These are phyloP conservation scores for Diaporthe sp. DNA, from an alignment of 2,329 filamentous ascomycete species.

Conservation along the genomic window DNA sequence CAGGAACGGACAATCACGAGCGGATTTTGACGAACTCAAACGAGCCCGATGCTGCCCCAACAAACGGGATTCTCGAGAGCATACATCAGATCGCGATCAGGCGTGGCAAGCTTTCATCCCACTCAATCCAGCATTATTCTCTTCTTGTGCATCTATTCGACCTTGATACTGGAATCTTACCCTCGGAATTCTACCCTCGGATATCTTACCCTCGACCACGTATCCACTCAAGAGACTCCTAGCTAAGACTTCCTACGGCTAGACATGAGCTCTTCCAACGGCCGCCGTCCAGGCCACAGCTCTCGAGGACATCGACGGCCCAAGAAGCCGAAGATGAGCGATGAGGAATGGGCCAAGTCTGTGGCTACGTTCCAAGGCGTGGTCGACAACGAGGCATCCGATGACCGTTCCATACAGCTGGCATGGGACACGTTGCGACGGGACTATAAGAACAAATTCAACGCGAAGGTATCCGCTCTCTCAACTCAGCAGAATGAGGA, in stretches of 20 bases:
- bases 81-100: not conserved
- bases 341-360: conserved; percentile 27
- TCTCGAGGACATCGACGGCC: conserved; percentile 2
- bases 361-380: conserved; percentile 8
- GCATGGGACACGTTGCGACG: conserved; percentile 19
- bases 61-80: not conserved
- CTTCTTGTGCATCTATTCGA: too few species aligned
- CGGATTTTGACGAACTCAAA: not conserved
- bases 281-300: conserved; percentile 17
- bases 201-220: not conserved
- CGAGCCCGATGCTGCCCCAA: not conserved
- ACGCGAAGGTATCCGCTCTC: conserved; percentile 13
- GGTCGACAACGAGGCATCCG: conserved; percentile 10
- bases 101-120: not conserved
- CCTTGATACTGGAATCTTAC: not conserved
- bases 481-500: not conserved
- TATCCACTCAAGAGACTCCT: not conserved
- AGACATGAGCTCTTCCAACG: conserved; percentile 10
- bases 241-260: not conserved
- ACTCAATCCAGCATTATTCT: not conserved
- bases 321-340: conserved; percentile 28
- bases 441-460: conserved; percentile 26
- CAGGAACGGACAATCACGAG: not conserved
- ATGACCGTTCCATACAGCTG: conserved; percentile 14
- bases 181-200: not conserved